Evolutionary conservation across 2,329 filamentous ascomycete species (phyloP).

Genomic region (Cladobotryum mycophilum): DNA sequence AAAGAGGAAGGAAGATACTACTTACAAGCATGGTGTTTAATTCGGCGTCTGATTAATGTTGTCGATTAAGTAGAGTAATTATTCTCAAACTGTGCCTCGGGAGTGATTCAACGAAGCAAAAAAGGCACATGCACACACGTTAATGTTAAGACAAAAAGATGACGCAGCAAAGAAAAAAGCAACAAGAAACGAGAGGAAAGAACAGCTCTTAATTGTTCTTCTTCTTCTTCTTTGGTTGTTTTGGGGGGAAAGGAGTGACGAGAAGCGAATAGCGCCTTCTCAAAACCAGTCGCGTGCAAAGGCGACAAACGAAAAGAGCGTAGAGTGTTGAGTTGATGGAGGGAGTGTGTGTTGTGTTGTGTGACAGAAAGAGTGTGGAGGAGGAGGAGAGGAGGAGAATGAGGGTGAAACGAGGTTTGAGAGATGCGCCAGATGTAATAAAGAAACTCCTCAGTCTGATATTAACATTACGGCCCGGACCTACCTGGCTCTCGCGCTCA

Average conservation of each 20-base stretch:
- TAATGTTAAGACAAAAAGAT: not conserved
- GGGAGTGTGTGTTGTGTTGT: too few relatives aligned
- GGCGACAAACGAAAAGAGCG: not conserved
- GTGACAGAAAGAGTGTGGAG: not conserved
- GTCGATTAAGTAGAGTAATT: not conserved
- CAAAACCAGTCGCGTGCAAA: not conserved
- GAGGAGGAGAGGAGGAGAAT: not conserved
- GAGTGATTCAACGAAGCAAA: too few relatives aligned
- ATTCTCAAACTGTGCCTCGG: too few relatives aligned
- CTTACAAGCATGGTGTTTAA: slow-evolving; percentile 12
- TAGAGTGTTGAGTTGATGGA: not conserved
- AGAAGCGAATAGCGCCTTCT: not conserved
- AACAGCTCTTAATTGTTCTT: not conserved
- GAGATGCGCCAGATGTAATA: not conserved
- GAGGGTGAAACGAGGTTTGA: not conserved
- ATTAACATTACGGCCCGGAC: not conserved
- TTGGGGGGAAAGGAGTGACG: not conserved
- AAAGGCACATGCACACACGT: too few relatives aligned
- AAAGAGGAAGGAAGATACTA: not conserved
- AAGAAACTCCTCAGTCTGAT: not conserved
- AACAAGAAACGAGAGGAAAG: not conserved
- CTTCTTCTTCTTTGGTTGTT: not conserved
- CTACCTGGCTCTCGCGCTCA: too few relatives aligned
- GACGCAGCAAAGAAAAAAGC: not conserved
- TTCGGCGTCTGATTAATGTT: slow-evolving; percentile 4